These are phyloP conservation scores for Polygonum aviculare DNA, from an alignment of 148 eudicot species.

Conservation along the genomic window DNA sequence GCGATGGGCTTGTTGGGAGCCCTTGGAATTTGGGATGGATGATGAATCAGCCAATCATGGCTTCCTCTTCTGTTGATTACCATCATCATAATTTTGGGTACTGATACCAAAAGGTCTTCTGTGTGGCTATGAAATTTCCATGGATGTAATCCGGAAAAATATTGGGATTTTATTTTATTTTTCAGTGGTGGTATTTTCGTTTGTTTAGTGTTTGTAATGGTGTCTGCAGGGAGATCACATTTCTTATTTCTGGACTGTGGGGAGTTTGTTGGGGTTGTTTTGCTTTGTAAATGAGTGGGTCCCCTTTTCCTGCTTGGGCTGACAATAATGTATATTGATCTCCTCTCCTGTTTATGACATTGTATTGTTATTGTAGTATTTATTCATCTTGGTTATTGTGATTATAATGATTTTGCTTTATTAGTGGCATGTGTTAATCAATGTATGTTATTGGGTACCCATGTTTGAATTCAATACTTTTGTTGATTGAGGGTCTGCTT, in stretches of 20 bases:
- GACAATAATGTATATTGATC: neutral
- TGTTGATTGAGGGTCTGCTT: too few relatives aligned
- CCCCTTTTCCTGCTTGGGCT: neutral
- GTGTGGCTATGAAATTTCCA: neutral
- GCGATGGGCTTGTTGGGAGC: neutral
- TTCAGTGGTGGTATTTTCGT: neutral
- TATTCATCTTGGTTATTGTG: neutral
- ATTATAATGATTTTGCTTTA: neutral
- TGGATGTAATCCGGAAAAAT: neutral
- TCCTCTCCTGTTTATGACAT: neutral
- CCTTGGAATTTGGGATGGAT: conserved; percentile 6
- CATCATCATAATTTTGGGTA: conserved; percentile 6
- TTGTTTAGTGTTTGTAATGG: neutral
- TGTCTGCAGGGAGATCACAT: neutral
- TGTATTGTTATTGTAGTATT: neutral
- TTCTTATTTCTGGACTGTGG: neutral
- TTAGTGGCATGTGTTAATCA: neutral
- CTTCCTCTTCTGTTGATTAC: conserved; percentile 6
- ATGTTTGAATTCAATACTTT: too few relatives aligned
- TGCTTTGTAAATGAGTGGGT: conserved; percentile 6
- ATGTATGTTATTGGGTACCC: neutral
- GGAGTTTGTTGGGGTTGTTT: neutral
- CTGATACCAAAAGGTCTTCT: neutral
- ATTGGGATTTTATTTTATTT: neutral
- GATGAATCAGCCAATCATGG: conserved; percentile 11